Conservation (phyloP, 2,329 filamentous ascomycete species). For the Blastomyces silverae region DNA sequence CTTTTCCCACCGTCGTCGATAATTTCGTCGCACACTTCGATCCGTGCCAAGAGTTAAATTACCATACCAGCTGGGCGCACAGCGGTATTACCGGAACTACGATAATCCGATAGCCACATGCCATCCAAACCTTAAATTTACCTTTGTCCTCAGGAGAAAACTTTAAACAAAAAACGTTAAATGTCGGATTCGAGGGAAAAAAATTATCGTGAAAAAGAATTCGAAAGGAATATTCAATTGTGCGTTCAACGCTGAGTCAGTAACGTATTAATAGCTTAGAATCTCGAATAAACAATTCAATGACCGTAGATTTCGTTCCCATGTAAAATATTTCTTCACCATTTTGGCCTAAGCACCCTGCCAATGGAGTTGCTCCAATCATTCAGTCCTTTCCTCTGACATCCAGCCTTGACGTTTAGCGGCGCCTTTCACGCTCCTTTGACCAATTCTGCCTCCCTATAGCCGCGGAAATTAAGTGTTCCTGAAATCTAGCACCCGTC, state of each 20-base stretch:
- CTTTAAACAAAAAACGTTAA: not conserved
- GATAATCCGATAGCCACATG: not conserved
- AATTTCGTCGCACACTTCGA: constrained; percentile 18
- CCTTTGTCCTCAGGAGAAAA: not conserved
- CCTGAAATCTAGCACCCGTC: not conserved
- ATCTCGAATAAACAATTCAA: not conserved
- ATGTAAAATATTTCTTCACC: not conserved
- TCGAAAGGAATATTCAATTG: not conserved
- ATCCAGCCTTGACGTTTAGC: not conserved
- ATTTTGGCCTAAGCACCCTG: not conserved
- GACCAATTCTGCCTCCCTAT: not conserved
- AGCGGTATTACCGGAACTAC: not conserved
- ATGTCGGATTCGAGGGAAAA: not conserved
- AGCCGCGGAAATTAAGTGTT: not conserved
- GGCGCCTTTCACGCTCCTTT: not conserved
- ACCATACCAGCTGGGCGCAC: constrained; percentile 3
- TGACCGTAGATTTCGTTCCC: not conserved
- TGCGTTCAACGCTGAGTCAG: not conserved
- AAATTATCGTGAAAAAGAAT: not conserved
- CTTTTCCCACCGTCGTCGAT: not conserved
- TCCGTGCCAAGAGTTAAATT: constrained; percentile 16
- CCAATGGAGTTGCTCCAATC: not conserved
- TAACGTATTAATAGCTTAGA: not conserved
- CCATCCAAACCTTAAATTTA: not conserved
- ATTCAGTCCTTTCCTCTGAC: constrained; percentile 3